These are phyloP conservation scores for Coniferiporia weirii DNA, from an alignment of 1,284 basidiomycete species.

Conservation along the genomic window DNA sequence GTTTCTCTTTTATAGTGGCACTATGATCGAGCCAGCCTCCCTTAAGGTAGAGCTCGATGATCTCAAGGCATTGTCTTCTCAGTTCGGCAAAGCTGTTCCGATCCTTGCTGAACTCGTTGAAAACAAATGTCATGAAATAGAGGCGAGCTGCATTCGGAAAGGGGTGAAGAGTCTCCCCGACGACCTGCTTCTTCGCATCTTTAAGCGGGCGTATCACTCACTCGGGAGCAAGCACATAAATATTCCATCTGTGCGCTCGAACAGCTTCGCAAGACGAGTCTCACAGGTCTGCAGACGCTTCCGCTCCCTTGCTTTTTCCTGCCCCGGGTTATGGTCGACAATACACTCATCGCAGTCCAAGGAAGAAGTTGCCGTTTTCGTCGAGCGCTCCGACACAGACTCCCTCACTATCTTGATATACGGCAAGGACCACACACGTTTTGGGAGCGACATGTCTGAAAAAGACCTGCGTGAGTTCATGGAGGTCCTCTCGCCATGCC, in stretches of 20 bases:
- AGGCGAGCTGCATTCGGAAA: neutral
- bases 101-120: slow-evolving; percentile 7
- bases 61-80: slow-evolving; percentile 3
- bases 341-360: slow-evolving; percentile 8
- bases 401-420: slow-evolving; percentile 7
- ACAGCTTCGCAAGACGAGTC: slow-evolving; percentile 6
- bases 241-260: slow-evolving; percentile 9
- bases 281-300: slow-evolving; percentile 9
- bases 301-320: slow-evolving; percentile 1
- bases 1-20: neutral
- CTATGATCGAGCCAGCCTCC: neutral
- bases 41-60: slow-evolving; percentile 1
- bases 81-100: slow-evolving; percentile 6
- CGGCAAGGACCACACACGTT: slow-evolving; percentile 11
- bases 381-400: slow-evolving; percentile 1
- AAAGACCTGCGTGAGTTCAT: slow-evolving; percentile 9
- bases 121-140: neutral
- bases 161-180: slow-evolving; percentile 9
- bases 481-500: slow-evolving; percentile 3
- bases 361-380: slow-evolving; percentile 3
- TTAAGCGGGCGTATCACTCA: slow-evolving; percentile 9
- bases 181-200: slow-evolving; percentile 4
- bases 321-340: slow-evolving; percentile 6
- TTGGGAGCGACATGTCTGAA: slow-evolving; percentile 9
- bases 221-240: slow-evolving; percentile 1